These are phyloP conservation scores for Parafenestella ontariensis DNA, from an alignment of 2,329 filamentous ascomycete species.

Conservation along the genomic window DNA sequence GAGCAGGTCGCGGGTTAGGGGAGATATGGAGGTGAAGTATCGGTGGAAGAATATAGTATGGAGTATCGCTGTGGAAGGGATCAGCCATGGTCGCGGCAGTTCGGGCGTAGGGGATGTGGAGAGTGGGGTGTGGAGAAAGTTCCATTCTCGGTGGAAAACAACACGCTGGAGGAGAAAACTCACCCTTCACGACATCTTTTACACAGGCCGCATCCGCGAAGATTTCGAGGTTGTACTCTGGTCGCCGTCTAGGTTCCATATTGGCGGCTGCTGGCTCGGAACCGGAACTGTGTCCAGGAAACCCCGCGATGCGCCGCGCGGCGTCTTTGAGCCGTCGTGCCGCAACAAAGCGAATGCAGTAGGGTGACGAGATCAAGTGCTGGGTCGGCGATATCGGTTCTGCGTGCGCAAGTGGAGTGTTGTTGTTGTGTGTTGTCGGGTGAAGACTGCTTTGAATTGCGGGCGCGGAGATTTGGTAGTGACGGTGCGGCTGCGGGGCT, in stretches of 20 bases:
- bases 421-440: conserved; percentile 5
- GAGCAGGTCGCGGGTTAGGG: conserved; percentile 85
- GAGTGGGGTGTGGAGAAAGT: conserved; percentile 12
- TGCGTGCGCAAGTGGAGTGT: neutral
- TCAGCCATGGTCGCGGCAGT: conserved; percentile 16
- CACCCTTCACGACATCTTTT: conserved; percentile 92
- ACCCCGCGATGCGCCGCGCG: conserved; percentile 19
- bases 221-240: conserved; percentile 92
- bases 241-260: conserved; percentile 73
- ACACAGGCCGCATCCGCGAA: conserved; percentile 90
- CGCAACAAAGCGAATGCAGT: conserved; percentile 13
- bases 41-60: conserved; percentile 99
- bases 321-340: conserved; percentile 13
- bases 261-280: conserved; percentile 31
- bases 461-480: conserved; percentile 8
- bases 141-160: conserved; percentile 9
- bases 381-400: neutral
- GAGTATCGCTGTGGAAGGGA: conserved; percentile 71
- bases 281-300: conserved; percentile 13
- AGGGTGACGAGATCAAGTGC: neutral
- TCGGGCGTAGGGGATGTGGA: conserved; percentile 7
- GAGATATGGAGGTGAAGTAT: conserved; percentile 87
- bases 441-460: conserved; percentile 13
- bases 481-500: conserved; percentile 19
- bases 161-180: conserved; percentile 27